phyloP scores from a whole-genome alignment of 495 filamentous ascomycete genomes.

The Aspergillus mulundensis region DNA sequence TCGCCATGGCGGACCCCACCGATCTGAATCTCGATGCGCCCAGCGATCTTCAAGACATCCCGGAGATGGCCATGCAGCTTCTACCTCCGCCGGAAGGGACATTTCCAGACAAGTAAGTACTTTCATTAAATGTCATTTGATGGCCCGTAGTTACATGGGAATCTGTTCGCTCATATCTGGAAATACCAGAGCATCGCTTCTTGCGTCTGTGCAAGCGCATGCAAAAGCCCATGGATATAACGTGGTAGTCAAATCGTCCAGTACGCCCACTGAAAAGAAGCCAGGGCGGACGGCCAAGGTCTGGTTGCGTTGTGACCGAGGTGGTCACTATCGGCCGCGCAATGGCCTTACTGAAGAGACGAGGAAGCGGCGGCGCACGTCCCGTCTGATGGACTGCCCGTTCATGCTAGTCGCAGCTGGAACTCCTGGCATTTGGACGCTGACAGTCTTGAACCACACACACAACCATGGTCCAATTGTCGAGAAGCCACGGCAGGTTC shows the following conservation, averaged over 20 bases:
- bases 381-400: constrained; percentile 46
- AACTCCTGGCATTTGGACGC: constrained; percentile 42
- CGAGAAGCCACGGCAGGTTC: constrained; percentile 37
- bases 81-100: constrained; percentile 41
- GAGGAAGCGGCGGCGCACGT: constrained; percentile 43
- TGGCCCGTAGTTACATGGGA: not conserved
- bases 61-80: constrained; percentile 43
- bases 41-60: constrained; percentile 48
- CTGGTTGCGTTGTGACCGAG: constrained; percentile 49
- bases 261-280: constrained; percentile 46
- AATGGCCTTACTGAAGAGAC: constrained; percentile 49
- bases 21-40: constrained; percentile 47
- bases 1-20: constrained; percentile 38
- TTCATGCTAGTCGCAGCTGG: constrained; percentile 46
- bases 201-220: constrained; percentile 42
- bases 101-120: constrained; percentile 44
- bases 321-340: constrained; percentile 46
- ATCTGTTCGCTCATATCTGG: constrained; percentile 3
- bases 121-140: not conserved
- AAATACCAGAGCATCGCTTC: constrained; percentile 26
- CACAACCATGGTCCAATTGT: constrained; percentile 45
- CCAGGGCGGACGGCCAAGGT: constrained; percentile 45
- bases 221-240: constrained; percentile 46
- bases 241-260: constrained; percentile 47
- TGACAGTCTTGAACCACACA: constrained; percentile 41